Evolutionary conservation across 2,329 filamentous ascomycete genomes (phyloP), one percentile per base, ranked within the genome.

Genomic region (Stachybotrys echinatus): DNA sequence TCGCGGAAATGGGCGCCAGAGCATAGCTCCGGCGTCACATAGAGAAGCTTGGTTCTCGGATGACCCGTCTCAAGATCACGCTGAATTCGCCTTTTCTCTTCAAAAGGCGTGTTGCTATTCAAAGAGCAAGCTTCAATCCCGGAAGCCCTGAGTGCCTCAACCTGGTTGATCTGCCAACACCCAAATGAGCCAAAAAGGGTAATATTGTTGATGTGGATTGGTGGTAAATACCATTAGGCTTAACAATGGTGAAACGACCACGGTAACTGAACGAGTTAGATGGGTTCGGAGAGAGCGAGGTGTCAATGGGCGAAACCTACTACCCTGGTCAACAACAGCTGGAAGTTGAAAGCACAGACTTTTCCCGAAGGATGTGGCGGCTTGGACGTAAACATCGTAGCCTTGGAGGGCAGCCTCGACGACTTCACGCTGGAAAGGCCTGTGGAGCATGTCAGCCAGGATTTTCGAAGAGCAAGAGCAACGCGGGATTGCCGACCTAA

Each of bases 21-120:
- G 66, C 92, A 96, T 51, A 91, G 81, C 65, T 97, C 92, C 0
- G 92, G 92, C 0, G 92, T 97, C 6, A 97, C 91, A 62, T 97
- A 97, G 14, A 97, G 82, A 4, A 97, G 79, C 5, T 90, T 80
- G 4, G 82, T 95, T 17, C 79, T 78, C 2, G 92, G 92, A 64
- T 96, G 92, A 1, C 92, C 92, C 18, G 89, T 92, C 54, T 89
- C 85, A 37, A 97, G 81, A 61, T 97, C 92, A 48, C 81, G 80
- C 48, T 92, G 77, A 54, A 96, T 90, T 23, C 75, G 72, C 45
- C 81, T 76, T 56, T 83, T 84, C 60, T 89, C 85, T 0, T 74
- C 62, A 14, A 73, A 70, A 3, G 85, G 73, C 0, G 89, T 95
- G 50, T 85, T 90, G 62, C 89, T 90, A 65, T 96, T 96, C 58